Base-by-base conservation (phyloP, 2,329 filamentous ascomycete genomes). In the Knoxdaviesia capensis region DNA sequence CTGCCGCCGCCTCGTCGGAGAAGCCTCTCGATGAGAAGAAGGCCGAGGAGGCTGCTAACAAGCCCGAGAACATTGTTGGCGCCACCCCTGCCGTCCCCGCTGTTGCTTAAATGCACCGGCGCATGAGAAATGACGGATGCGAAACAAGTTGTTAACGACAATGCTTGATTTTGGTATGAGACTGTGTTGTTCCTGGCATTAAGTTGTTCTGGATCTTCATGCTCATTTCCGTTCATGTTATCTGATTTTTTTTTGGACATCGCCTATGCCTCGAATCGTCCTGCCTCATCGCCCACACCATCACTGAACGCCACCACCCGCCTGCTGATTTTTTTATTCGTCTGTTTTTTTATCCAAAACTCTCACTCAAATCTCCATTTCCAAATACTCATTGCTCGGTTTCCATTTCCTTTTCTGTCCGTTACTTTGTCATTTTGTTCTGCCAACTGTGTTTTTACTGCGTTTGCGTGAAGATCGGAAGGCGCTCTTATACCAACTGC, bases 21-120 rank as follows among this genome's bases (percentile, higher is more conserved):
- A 20, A 20, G 20, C 20, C 20, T 20, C 20, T 20, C 8, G 48
- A 48, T 41, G 48, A 51, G 49, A 39, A 45, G 40, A 49, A 51
- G 39, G 44, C 50, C 31, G 47, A 50, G 43, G 60, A 64, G 55
- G 50, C 59, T 28, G 55, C 59, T 52, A 56, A 55, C 49, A 62
- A 63, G 58, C 57, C 61, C 30, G 58, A 61, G 52, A 55, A 57
- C 43, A 59, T 56, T 8, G 51, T 57, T 11, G 50, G 60, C 39
- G 53, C 59, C 43, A 51, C 64, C 43, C 56, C 64, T 43, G 62
- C 56, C 46, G 65, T 70, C 51, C 64, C 65, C 49, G 66, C 67
- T 47, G 61, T 67, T 50, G 68, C 68, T 54, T 70, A 70, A 59
- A 59, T 45, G 41, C 41, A 48, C 29, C 20, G 44, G 20, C 20